These are phyloP conservation scores for Apophysomyces sp. DNA, from an alignment of 371 early-diverging fungal species.

Conservation along the genomic window DNA sequence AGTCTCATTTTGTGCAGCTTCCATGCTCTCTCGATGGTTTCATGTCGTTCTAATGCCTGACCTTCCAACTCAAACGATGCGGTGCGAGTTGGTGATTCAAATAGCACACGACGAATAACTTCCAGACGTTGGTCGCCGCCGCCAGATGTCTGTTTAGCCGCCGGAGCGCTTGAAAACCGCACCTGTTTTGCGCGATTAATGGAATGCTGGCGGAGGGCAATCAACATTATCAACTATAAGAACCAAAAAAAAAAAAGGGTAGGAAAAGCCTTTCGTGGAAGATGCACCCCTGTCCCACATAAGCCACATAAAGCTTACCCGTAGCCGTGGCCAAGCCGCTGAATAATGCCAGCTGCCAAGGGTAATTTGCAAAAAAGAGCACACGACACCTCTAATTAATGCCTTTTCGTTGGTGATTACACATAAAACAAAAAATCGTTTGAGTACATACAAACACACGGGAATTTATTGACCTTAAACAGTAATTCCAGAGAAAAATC, in stretches of 20 bases:
- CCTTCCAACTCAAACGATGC: conserved; percentile 31
- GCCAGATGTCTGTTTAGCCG: conserved; percentile 2
- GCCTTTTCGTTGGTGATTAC: background rate
- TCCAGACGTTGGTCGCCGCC: conserved; percentile 68
- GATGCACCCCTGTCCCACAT: background rate
- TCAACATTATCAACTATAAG: background rate
- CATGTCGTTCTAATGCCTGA: conserved; percentile 63
- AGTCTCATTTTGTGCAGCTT: conserved; percentile 63
- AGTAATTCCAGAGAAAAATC: too few relatives aligned
- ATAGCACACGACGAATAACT: conserved; percentile 71
- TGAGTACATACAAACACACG: too few relatives aligned
- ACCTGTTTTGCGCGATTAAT: conserved; percentile 1
- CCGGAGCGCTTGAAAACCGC: conserved; percentile 2
- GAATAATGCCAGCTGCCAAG: too few relatives aligned
- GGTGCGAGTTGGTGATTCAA: conserved; percentile 58
- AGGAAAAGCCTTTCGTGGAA: background rate
- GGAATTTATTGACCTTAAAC: too few relatives aligned
- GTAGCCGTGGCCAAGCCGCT: background rate
- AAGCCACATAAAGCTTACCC: background rate
- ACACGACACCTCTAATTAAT: too few relatives aligned
- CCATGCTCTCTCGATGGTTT: conserved; percentile 78
- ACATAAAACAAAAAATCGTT: background rate
- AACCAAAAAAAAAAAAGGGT: background rate
- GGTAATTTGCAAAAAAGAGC: too few relatives aligned
- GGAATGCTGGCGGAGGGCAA: conserved; percentile 1